Evolutionary conservation across 192 early-diverging fungal genomes (phyloP).

Genomic region (Coemansia aciculifera): DNA sequence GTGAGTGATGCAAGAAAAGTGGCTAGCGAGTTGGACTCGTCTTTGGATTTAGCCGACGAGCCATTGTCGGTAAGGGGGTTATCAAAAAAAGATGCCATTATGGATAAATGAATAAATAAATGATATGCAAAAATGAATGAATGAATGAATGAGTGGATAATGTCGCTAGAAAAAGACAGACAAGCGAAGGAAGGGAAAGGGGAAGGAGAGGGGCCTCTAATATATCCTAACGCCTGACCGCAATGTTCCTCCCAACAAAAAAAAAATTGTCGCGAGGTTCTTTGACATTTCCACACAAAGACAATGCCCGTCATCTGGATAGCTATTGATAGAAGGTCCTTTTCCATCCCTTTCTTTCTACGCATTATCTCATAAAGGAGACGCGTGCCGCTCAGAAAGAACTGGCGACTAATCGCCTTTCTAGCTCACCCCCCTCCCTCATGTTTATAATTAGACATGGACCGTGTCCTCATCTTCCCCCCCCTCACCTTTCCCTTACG

Average conservation of each 20-base stretch:
- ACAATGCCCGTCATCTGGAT: background rate
- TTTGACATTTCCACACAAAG: constrained; percentile 2
- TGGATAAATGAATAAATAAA: constrained; percentile 3
- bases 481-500: background rate
- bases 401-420: background rate
- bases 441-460: background rate
- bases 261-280: background rate
- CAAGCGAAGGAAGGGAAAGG: background rate
- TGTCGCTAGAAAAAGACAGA: no score
- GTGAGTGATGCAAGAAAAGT: constrained; percentile 69
- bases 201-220: background rate
- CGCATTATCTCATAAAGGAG: background rate
- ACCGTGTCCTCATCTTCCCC: background rate
- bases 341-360: constrained; percentile 1
- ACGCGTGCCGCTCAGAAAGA: background rate
- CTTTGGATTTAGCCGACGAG: constrained; percentile 1
- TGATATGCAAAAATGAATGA: constrained; percentile 9
- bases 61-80: background rate
- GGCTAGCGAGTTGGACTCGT: constrained; percentile 49
- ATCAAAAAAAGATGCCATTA: background rate
- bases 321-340: background rate
- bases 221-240: background rate
- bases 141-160: background rate
- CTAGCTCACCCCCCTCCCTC: background rate
- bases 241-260: background rate